Evolutionary conservation across 208 protist genomes (phyloP), one percentile per base, ranked within the genome.

Genomic region (Leishmania tarentolae): DNA sequence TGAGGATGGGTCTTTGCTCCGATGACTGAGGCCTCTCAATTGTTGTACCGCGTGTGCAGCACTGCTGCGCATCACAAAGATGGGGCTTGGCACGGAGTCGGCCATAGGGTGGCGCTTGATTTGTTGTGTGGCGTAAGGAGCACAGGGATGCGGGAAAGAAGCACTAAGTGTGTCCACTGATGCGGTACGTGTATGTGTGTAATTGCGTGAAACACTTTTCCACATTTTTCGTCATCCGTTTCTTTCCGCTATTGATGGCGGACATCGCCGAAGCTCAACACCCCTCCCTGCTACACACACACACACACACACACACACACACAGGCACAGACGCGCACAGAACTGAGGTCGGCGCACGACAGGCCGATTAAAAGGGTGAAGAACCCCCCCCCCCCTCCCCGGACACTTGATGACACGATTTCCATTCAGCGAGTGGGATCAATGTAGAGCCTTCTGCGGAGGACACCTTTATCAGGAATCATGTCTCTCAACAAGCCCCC

Each of bases 161-260:
- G 42, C 19, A 73, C 56, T 31, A 40, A 28, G 61, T 31, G 24
- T 7, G 15, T 31, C 24, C 56, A 31, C 56, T 61, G 15, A 0
- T 53, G 50, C 21, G 50, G 21, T 53, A 0, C 50, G 24, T 31
- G 56, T 40, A 15, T 66, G 9, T 68, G 15, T 42, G 15, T 19
- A 46, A 15, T 74, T 78, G 59, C 74, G 44, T 77, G 28, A 31
- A n/a, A 13, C 79, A 40, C 46, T 47, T 37, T 76, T 79, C n/a
- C 35, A 17, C 76, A 50, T 50, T 1, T 73, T 53, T 73, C 56
- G 56, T 52, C 69, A 11, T 13, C 44, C 24, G 50, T 73, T 35
- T 28, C 24, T 73, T 52, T 31, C 69, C 28, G 28, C 24, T 40
- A 17, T 53, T 8, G 69, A 53, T 52, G 37, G 2, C 9, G 50